Conservation (phyloP, 768 basidiomycete species). For the Mycena epipterygia region DNA sequence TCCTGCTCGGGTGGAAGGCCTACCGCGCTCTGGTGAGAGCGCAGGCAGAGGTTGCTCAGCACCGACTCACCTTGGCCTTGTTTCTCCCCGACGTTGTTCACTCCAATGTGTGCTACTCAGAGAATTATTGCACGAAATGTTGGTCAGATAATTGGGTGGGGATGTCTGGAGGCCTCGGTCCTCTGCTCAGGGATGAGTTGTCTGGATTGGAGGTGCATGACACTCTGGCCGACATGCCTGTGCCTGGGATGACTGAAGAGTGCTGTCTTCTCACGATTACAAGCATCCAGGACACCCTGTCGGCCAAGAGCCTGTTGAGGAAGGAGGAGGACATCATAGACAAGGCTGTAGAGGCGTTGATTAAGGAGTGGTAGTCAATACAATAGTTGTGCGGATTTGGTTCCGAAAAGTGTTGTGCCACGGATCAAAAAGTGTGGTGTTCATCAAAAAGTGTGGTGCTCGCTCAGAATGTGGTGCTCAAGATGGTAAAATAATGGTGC, state of each 20-base stretch:
- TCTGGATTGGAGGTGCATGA: neutral
- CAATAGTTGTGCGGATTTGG: neutral
- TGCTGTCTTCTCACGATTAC: neutral
- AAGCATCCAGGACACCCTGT: neutral
- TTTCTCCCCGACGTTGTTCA: neutral
- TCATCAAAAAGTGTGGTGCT: neutral
- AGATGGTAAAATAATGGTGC: neutral
- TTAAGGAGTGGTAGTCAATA: neutral
- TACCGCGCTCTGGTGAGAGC: conserved; percentile 1
- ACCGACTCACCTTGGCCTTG: neutral
- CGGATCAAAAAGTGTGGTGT: neutral
- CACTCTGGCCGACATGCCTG: neutral
- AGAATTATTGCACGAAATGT: neutral
- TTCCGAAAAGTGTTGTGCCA: neutral
- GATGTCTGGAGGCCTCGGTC: neutral
- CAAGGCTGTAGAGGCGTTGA: neutral
- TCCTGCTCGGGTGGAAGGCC: neutral
- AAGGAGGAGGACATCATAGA: conserved; percentile 3
- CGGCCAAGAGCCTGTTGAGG: neutral
- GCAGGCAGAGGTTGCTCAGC: neutral
- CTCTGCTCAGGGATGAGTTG: neutral
- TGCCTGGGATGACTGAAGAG: neutral
- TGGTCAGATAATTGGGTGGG: neutral
- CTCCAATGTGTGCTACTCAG: neutral
- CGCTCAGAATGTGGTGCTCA: neutral